Conservation (phyloP, 208 protist genomes). For the Trypanosoma avium region DNA sequence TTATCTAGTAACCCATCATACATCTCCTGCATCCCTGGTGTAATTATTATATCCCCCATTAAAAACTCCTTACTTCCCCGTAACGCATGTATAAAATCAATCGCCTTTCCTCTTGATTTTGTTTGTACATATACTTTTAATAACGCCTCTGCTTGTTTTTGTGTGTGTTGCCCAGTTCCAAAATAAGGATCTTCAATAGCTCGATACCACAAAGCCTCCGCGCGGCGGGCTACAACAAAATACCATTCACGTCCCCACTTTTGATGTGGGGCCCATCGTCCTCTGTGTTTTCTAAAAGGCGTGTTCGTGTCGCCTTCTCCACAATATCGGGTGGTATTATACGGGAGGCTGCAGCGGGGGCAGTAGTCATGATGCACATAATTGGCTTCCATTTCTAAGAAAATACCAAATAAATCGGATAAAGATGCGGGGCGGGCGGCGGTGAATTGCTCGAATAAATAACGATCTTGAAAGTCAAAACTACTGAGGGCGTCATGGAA, state of each 20-base stretch:
- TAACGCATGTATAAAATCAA: conserved; percentile 75
- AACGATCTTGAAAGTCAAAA: conserved; percentile 83
- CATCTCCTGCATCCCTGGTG: conserved; percentile 51
- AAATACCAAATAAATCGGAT: conserved; percentile 82
- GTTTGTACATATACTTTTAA: conserved; percentile 77
- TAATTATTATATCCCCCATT: conserved; percentile 57
- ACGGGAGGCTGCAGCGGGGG: conserved; percentile 85
- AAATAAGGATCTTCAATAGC: conserved; percentile 89
- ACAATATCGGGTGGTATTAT: conserved; percentile 80
- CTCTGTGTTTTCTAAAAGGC: conserved; percentile 81
- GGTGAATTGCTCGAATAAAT: conserved; percentile 67
- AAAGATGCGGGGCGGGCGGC: conserved; percentile 59
- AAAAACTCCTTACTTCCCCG: conserved; percentile 79
- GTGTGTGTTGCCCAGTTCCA: conserved; percentile 68
- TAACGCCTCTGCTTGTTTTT: conserved; percentile 80
- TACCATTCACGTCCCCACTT: conserved; percentile 85
- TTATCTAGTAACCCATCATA: conserved; percentile 73
- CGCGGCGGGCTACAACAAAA: conserved; percentile 83
- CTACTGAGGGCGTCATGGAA: conserved; percentile 87
- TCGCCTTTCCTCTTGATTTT: conserved; percentile 76
- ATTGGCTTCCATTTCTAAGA: conserved; percentile 92
- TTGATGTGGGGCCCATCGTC: conserved; percentile 85
- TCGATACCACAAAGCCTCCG: conserved; percentile 87
- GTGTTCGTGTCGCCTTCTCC: conserved; percentile 81
- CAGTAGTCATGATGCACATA: conserved; percentile 83